A percentile compares a stretch with the other conserved stretches of the same genome.
phyloP scores from a whole-genome alignment of 1,139 yeast genomes.

The Hansenula anomala region DNA sequence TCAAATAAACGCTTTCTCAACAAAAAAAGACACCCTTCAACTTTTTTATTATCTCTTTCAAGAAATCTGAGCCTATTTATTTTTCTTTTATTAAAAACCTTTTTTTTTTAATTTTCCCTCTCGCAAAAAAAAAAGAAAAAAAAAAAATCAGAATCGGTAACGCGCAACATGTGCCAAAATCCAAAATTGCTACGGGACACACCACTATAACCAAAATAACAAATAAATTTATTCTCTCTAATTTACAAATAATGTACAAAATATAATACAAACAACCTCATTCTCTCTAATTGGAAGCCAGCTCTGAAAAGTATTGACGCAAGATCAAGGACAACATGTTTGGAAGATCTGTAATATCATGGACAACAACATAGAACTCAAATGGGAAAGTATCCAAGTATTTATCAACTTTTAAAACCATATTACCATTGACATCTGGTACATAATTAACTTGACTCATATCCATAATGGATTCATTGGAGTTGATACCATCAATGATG shows the following conservation, averaged over 20 bases:
- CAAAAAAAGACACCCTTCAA: too few relatives aligned
- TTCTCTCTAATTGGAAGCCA: constrained; percentile 30
- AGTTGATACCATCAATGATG: constrained; percentile 82
- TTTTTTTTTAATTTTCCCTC: too few relatives aligned
- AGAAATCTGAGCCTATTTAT: neutral
- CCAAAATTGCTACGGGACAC: neutral
- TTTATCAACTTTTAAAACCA: constrained; percentile 71
- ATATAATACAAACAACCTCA: neutral
- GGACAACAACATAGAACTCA: constrained; percentile 92
- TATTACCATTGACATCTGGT: constrained; percentile 64
- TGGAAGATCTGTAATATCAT: constrained; percentile 84
- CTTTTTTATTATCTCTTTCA: too few relatives aligned
- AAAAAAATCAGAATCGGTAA: neutral
- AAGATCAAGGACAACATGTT: constrained; percentile 85
- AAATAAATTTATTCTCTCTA: neutral
- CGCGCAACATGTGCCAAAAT: neutral
- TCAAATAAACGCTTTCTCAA: too few relatives aligned
- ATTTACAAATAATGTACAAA: constrained; percentile 3
- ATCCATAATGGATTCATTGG: constrained; percentile 83
- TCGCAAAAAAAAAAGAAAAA: neutral
- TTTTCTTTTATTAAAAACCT: neutral
- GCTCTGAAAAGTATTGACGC: constrained; percentile 86
- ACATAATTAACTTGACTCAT: constrained; percentile 89
- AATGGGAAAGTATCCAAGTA: constrained; percentile 95
- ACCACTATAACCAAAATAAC: neutral